Percentiles rank a stretch among this genome's conserved stretches.
Conservation (phyloP, 2,329 filamentous ascomycete genomes). For the Leptographium galeiforme region DNA sequence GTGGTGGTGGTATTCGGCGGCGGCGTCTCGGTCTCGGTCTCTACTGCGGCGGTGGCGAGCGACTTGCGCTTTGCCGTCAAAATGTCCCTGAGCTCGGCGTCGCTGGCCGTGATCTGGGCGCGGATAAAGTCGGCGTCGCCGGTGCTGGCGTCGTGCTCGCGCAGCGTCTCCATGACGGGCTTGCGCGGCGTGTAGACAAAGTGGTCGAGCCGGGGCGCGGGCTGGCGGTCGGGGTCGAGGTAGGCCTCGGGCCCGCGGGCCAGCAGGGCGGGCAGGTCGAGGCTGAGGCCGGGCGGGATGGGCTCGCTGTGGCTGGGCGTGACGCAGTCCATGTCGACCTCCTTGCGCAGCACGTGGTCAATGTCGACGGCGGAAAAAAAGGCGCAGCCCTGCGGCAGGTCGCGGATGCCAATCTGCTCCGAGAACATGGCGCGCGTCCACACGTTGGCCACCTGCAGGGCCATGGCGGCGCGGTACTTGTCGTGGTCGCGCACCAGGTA, state of each 20-base stretch:
- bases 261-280: slow-evolving; percentile 72
- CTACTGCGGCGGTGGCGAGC: slow-evolving; percentile 8
- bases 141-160: slow-evolving; percentile 25
- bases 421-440: slow-evolving; percentile 98
- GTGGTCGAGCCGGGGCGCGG: slow-evolving; percentile 46
- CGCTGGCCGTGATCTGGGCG: slow-evolving; percentile 68
- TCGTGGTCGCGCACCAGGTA: slow-evolving; percentile 80
- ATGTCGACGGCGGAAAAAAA: slow-evolving; percentile 95
- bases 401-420: slow-evolving; percentile 90
- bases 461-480: slow-evolving; percentile 81
- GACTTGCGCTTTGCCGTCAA: slow-evolving; percentile 44
- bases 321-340: slow-evolving; percentile 95
- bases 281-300: slow-evolving; percentile 73
- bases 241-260: slow-evolving; percentile 54
- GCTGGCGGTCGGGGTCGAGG: slow-evolving; percentile 52
- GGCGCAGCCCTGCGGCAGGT: slow-evolving; percentile 84
- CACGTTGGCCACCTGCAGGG: slow-evolving; percentile 82
- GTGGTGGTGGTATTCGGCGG: not conserved
- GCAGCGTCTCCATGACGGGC: slow-evolving; percentile 67
- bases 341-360: slow-evolving; percentile 89
- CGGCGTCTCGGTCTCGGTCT: no score
- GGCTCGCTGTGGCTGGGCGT: slow-evolving; percentile 71
- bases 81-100: slow-evolving; percentile 61
- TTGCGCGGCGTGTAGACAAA: slow-evolving; percentile 57
- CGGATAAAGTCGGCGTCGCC: slow-evolving; percentile 53